Evolutionary conservation across 768 basidiomycete species (phyloP).

Genomic region (Tricholoma furcatifolium): DNA sequence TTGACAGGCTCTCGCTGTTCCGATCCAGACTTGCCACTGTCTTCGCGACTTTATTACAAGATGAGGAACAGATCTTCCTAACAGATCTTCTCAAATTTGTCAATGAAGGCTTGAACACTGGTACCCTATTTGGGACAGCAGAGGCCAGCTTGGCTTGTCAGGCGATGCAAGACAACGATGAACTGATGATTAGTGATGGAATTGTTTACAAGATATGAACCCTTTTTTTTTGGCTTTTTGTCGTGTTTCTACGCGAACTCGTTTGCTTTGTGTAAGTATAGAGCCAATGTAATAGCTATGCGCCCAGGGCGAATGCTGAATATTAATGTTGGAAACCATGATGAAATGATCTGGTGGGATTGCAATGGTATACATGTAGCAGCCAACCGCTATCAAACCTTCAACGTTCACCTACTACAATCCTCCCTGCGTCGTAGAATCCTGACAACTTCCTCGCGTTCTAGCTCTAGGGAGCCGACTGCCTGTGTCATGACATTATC

Average conservation of each 20-base stretch:
- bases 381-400: neutral
- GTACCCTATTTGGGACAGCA: conserved; percentile 71
- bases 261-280: neutral
- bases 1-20: conserved; percentile 73
- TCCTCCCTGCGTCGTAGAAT: conserved; percentile 48
- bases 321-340: no score
- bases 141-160: conserved; percentile 77
- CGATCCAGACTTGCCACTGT: conserved; percentile 71
- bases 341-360: no score
- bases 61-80: conserved; percentile 76
- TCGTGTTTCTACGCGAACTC: conserved; percentile 9
- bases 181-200: conserved; percentile 87
- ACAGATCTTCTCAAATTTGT: conserved; percentile 66
- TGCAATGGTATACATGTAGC: no score
- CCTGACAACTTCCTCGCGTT: conserved; percentile 56
- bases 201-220: conserved; percentile 80
- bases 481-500: conserved; percentile 48
- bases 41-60: conserved; percentile 65
- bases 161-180: conserved; percentile 74
- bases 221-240: neutral
- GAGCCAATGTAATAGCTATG: no score
- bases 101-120: conserved; percentile 72
- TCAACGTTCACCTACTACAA: conserved; percentile 11
- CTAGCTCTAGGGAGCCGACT: conserved; percentile 62
- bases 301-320: no score